phyloP scores from a whole-genome alignment of 2,329 filamentous ascomycete genomes.

The Xylaria sp. region DNA sequence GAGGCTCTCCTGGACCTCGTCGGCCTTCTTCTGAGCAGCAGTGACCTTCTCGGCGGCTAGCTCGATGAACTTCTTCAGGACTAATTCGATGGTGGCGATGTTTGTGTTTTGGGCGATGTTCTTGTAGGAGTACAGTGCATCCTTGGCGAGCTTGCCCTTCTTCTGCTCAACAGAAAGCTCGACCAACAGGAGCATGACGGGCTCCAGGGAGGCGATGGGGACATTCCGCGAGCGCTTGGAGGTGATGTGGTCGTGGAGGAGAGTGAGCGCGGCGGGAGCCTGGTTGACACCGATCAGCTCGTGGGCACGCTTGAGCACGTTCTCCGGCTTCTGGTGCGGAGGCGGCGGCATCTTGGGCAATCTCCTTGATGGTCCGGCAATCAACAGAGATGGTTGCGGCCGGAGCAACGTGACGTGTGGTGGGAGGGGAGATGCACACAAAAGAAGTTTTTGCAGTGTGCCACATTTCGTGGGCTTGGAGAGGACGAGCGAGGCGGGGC shows the following conservation, averaged over 20 bases:
- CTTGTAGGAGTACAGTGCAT: conserved; percentile 99
- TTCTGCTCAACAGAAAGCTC: conserved; percentile 96
- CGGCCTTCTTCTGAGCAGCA: conserved; percentile 93
- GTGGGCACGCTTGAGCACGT: conserved; percentile 97
- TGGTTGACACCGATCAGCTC: conserved; percentile 99
- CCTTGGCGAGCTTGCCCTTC: conserved; percentile 98
- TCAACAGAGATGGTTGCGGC: conserved; percentile 46
- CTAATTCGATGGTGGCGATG: conserved; percentile 96
- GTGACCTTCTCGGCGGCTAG: conserved; percentile 96
- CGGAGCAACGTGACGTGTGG: conserved; percentile 37
- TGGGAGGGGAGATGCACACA: conserved; percentile 39
- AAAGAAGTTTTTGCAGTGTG: conserved; percentile 51
- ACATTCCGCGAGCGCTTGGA: conserved; percentile 98
- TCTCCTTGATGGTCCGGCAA: conserved; percentile 46
- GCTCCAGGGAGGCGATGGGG: conserved; percentile 94
- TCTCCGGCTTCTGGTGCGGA: conserved; percentile 97
- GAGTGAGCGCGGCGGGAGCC: conserved; percentile 87
- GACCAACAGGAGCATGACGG: conserved; percentile 97
- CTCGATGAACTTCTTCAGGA: conserved; percentile 98
- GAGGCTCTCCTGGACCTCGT: conserved; percentile 89
- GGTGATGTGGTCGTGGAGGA: conserved; percentile 99
- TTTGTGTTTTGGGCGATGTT: conserved; percentile 99
- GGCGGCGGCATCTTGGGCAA: conserved; percentile 79
- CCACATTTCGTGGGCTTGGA: conserved; percentile 48
- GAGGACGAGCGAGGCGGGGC: conserved; percentile 47